Evolutionary conservation across 257 asterid genomes (phyloP), one percentile per base, ranked within the genome.

Genomic region (Fraxinus americana): DNA sequence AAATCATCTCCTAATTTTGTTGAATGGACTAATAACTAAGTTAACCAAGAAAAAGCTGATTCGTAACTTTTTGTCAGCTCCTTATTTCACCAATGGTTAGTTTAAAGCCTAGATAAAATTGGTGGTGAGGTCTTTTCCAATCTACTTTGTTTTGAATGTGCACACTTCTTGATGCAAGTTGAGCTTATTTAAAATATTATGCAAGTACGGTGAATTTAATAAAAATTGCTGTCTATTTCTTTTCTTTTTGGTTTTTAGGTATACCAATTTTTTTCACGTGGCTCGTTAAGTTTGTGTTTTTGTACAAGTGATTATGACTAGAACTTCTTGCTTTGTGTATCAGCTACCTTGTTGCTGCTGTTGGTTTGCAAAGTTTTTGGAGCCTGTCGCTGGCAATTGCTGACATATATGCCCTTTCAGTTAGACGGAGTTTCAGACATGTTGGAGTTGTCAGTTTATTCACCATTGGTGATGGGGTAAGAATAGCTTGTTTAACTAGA

Each of bases 381-480:
- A 94, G 98, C 86, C 86, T 92, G 48, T 75, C 85, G 69, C 89
- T 94, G 79, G 96, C 96, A 50, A 76, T 92, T 77, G 85, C 84
- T 17, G 97, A 92, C 70, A 38, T 78, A 29, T 92, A 94, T 82
- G 96, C 97, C 66, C 87, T 94, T 77, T 74, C 83, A 80, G 97
- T 94, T 87, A 87, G 84, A 76, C 90, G 97, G 75, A 89, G 93
- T 75, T 94, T 87, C 81, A 88, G 96, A 81, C 89, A 86, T 84
- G 48, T 78, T 4, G 87, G 86, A 70, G 79, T 85, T 43, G 84
- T 94, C 86, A 80, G 94, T 82, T 75, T 89, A 75, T 94, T 94
- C 61, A 85, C 97, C 81, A 82, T 94, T 72, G 98, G 97, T 43
- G 98, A 94, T 84, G 97, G 93, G 96, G 98, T 94, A 89, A 89